A percentile compares a stretch with the other conserved stretches of the same genome.
phyloP scores from a whole-genome alignment of 768 basidiomycete species.

The Mycena epipterygia region DNA sequence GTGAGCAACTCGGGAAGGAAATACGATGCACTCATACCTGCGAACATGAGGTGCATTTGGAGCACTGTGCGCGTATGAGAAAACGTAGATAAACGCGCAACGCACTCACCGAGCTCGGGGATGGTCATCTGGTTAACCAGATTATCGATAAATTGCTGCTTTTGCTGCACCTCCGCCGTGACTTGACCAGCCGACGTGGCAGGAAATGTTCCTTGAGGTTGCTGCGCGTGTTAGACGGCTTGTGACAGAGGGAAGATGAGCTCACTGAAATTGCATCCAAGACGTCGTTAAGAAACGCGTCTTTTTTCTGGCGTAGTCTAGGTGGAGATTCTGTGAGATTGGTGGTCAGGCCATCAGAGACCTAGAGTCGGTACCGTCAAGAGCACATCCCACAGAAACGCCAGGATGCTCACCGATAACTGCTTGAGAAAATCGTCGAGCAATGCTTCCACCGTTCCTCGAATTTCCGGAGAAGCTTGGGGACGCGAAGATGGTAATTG shows the following conservation, averaged over 20 bases:
- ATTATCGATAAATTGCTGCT: constrained; percentile 31
- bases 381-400: neutral
- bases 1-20: neutral
- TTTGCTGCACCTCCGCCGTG: constrained; percentile 1
- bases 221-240: constrained; percentile 12
- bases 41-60: constrained; percentile 37
- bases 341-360: neutral
- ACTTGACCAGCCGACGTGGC: too few relatives aligned
- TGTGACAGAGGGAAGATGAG: neutral
- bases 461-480: neutral
- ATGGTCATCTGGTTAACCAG: constrained; percentile 35
- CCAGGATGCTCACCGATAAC: constrained; percentile 18
- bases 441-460: constrained; percentile 29
- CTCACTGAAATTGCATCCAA: constrained; percentile 21
- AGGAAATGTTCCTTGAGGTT: constrained; percentile 1
- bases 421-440: constrained; percentile 32
- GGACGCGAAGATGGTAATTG: neutral
- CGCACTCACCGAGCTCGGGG: constrained; percentile 29
- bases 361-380: neutral
- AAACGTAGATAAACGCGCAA: neutral
- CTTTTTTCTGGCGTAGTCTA: constrained; percentile 20
- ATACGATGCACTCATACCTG: neutral
- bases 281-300: constrained; percentile 28
- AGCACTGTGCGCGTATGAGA: constrained; percentile 17
- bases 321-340: constrained; percentile 17